phyloP scores from a whole-genome alignment of 768 basidiomycete genomes.

The Trametes cinnabarina region DNA sequence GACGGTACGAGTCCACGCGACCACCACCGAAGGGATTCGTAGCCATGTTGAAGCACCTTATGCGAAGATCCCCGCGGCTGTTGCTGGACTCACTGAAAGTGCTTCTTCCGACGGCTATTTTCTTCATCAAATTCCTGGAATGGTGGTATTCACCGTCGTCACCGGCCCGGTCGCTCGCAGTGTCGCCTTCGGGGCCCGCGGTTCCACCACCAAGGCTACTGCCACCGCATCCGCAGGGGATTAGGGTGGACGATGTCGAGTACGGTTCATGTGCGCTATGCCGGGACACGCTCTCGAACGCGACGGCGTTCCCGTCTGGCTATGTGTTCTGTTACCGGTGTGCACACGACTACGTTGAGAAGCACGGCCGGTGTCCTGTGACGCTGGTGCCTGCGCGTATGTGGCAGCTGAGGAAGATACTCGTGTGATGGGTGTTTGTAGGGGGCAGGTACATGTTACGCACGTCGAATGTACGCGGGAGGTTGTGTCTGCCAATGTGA shows the following conservation, averaged over 20 bases:
- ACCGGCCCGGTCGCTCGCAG: conserved; percentile 71
- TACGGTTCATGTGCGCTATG: conserved; percentile 91
- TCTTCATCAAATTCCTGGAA: conserved; percentile 94
- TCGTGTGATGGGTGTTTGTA: conserved; percentile 46
- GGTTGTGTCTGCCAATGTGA: conserved; percentile 10
- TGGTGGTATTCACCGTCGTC: conserved; percentile 99
- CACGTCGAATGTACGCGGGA: background rate
- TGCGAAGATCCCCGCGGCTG: conserved; percentile 56
- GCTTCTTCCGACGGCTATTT: conserved; percentile 84
- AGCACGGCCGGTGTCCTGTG: conserved; percentile 79
- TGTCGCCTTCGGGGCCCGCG: conserved; percentile 60
- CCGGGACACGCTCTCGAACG: conserved; percentile 68
- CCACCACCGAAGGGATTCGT: conserved; percentile 37
- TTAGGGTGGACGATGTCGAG: conserved; percentile 55
- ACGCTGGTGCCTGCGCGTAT: conserved; percentile 72
- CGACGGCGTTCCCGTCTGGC: conserved; percentile 86
- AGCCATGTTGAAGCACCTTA: conserved; percentile 44
- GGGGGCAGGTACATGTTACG: background rate
- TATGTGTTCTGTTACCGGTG: conserved; percentile 96
- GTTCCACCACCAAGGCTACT: conserved; percentile 78
- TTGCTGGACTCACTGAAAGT: conserved; percentile 76
- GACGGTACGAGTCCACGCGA: conserved; percentile 18
- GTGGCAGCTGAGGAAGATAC: conserved; percentile 86
- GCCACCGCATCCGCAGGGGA: conserved; percentile 69
- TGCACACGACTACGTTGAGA: conserved; percentile 79